These are phyloP conservation scores for Trichoderma parareesei DNA, from an alignment of 495 filamentous ascomycete genomes.

Conservation along the genomic window DNA sequence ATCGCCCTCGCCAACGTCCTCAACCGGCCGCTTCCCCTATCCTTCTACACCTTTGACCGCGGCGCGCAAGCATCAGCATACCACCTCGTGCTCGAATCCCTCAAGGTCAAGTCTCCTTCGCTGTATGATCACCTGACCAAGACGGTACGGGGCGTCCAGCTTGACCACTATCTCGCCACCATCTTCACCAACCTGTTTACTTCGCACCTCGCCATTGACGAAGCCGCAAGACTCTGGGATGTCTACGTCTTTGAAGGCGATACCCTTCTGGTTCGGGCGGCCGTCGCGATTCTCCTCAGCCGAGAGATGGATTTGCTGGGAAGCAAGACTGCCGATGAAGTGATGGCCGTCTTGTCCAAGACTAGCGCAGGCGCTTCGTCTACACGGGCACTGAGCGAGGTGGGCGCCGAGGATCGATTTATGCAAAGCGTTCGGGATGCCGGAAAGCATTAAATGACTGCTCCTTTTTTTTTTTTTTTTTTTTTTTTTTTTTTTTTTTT, in stretches of 20 bases:
- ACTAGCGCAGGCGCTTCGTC: conserved; percentile 9
- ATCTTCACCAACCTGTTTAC: conserved; percentile 49
- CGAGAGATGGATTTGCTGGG: conserved; percentile 34
- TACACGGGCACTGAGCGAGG: conserved; percentile 19
- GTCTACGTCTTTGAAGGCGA: conserved; percentile 94
- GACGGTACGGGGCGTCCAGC: conserved; percentile 31
- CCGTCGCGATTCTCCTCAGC: conserved; percentile 58
- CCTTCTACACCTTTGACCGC: conserved; percentile 74
- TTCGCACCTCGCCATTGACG: conserved; percentile 54
- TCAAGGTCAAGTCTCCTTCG: conserved; percentile 62
- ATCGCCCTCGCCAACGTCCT: conserved; percentile 77
- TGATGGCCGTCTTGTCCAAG: conserved; percentile 23
- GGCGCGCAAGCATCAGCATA: conserved; percentile 66
- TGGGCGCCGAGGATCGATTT: conserved; percentile 30
- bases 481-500: no score
- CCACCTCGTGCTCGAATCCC: conserved; percentile 58
- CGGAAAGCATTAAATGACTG: conserved; percentile 19
- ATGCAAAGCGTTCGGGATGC: conserved; percentile 28
- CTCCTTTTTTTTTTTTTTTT: background rate
- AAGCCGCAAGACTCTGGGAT: conserved; percentile 78
- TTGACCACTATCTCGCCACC: conserved; percentile 41
- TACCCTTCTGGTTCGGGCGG: conserved; percentile 66
- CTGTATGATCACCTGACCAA: conserved; percentile 59
- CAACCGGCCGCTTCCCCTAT: conserved; percentile 79
- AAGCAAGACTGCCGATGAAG: conserved; percentile 24